A percentile compares a stretch with the other conserved stretches of the same genome.
Evolutionary conservation across 2,329 filamentous ascomycete genomes (phyloP).

Genomic region (Waltergamsia citrina): DNA sequence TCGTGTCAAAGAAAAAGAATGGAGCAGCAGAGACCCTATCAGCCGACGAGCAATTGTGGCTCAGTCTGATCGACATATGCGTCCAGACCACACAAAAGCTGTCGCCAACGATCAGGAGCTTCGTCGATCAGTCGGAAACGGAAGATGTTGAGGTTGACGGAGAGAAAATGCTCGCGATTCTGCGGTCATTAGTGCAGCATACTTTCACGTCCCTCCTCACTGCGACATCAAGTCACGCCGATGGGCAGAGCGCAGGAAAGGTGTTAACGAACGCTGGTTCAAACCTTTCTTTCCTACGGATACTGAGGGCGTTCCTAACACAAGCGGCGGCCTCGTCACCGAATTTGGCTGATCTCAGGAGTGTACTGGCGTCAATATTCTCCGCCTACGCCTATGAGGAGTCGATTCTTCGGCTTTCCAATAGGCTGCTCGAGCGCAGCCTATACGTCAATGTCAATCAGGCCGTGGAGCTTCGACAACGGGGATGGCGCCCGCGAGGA

Average conservation of each 20-base stretch:
- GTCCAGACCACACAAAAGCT: slow-evolving; percentile 56
- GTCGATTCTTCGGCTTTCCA: slow-evolving; percentile 76
- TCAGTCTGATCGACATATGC: slow-evolving; percentile 49
- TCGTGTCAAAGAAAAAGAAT: slow-evolving; percentile 39
- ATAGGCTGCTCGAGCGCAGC: slow-evolving; percentile 78
- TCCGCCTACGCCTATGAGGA: slow-evolving; percentile 93
- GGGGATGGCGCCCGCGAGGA: slow-evolving; percentile 80
- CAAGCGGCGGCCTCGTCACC: slow-evolving; percentile 75
- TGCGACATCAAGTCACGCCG: slow-evolving; percentile 51
- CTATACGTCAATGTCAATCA: slow-evolving; percentile 76
- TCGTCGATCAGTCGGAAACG: slow-evolving; percentile 14
- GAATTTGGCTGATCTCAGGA: slow-evolving; percentile 76
- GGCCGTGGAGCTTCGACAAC: slow-evolving; percentile 64
- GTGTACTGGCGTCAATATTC: slow-evolving; percentile 82
- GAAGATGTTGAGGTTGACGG: slow-evolving; percentile 35
- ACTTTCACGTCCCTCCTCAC: slow-evolving; percentile 81
- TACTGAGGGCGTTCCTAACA: slow-evolving; percentile 80
- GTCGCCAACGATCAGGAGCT: slow-evolving; percentile 41
- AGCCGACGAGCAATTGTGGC: slow-evolving; percentile 47
- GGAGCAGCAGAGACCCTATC: slow-evolving; percentile 33
- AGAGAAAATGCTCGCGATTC: slow-evolving; percentile 52
- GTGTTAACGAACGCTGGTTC: slow-evolving; percentile 28
- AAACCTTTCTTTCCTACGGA: slow-evolving; percentile 74
- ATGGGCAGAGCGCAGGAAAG: slow-evolving; percentile 14
- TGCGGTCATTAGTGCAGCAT: slow-evolving; percentile 78